Percentiles rank a stretch among this genome's conserved stretches.
Conservation (phyloP, 805 yeast species). For the Candida ulmi region DNA sequence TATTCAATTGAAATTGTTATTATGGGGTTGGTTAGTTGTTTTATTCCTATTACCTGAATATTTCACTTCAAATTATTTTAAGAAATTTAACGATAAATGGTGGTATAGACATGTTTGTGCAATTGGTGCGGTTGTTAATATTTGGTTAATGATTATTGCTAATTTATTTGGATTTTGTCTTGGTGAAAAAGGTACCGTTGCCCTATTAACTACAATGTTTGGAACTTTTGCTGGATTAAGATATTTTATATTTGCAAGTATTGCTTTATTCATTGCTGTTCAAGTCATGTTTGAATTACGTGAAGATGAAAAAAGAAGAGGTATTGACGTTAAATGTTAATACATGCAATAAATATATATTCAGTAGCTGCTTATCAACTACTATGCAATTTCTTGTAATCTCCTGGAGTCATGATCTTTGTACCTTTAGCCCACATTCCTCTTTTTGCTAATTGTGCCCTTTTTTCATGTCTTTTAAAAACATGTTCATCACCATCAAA, state of each 20-base stretch:
- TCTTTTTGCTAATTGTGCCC: constrained; percentile 46
- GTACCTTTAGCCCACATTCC: constrained; percentile 69
- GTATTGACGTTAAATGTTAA: constrained; percentile 72
- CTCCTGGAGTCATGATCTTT: constrained; percentile 66
- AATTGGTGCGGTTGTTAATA: constrained; percentile 79
- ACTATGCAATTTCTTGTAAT: constrained; percentile 50
- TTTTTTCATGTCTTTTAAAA: constrained; percentile 54
- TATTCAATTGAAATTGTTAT: constrained; percentile 73
- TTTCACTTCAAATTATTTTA: constrained; percentile 41
- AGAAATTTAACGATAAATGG: constrained; percentile 38
- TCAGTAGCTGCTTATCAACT: constrained; percentile 4
- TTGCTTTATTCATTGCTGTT: constrained; percentile 70
- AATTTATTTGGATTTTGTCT: constrained; percentile 92
- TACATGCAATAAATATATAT: background rate
- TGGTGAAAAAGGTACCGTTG: constrained; percentile 78
- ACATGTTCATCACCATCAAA: constrained; percentile 70
- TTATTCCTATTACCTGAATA: constrained; percentile 85
- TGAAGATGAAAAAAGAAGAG: constrained; percentile 78
- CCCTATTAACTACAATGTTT: constrained; percentile 64
- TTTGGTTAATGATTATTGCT: constrained; percentile 98
- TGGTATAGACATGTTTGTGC: constrained; percentile 85
- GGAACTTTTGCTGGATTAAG: constrained; percentile 61
- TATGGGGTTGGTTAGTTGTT: constrained; percentile 97
- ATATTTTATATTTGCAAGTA: constrained; percentile 56
- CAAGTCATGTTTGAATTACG: constrained; percentile 95